Base-by-base conservation (phyloP, 1,139 yeast genomes). In the Hyphopichia khmerensis region DNA sequence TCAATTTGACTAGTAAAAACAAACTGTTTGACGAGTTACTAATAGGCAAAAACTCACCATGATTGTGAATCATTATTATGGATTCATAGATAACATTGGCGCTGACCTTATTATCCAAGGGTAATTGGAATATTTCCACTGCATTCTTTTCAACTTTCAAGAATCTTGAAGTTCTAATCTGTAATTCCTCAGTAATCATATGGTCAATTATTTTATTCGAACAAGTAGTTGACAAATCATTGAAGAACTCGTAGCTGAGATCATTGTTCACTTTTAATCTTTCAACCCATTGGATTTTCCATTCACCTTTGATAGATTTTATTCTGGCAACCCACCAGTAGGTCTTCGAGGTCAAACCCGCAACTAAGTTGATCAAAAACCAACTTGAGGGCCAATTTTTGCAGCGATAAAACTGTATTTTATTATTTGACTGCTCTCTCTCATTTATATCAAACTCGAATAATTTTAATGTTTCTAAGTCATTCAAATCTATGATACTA, bases 321-420 rank as follows among this genome's bases (percentile, higher is more conserved):
- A 84, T 75, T 43, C 84, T 72, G 5, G 87, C 82, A 26, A 84
- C 85, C 76, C 82, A 84, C 70, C 87, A 77, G 43, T 73, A 69
- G 7, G 80, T 65, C 15, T 72, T 69, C 1, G 79, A 68, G 33
- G 67, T 74, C 43, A 69, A 62, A 35, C 81, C 74, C 60, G 68
- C 57, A 3, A 75, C 61, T 40, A 74, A 63, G 38, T 65, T 68
- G 4, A 82, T 74, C 39, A 85, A 60, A 56, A 82, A 82, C 91
- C 91, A 85, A 43, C 82, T 79, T 2, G 80, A 65, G 1, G 90
- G 89, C 91, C 91, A 85, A 46, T 77, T 82, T 41, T 77, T 77
- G 40, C 86, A 68, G 18, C 87, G 71, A 55, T 79, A 84, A 43
- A 80, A 74, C 48, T 73, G 80, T 21, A 80, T 53, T 42, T 62